Percentiles rank a stretch among this genome's conserved stretches.
Conservation (phyloP, 768 basidiomycete species). For the Tricholoma sp. region DNA sequence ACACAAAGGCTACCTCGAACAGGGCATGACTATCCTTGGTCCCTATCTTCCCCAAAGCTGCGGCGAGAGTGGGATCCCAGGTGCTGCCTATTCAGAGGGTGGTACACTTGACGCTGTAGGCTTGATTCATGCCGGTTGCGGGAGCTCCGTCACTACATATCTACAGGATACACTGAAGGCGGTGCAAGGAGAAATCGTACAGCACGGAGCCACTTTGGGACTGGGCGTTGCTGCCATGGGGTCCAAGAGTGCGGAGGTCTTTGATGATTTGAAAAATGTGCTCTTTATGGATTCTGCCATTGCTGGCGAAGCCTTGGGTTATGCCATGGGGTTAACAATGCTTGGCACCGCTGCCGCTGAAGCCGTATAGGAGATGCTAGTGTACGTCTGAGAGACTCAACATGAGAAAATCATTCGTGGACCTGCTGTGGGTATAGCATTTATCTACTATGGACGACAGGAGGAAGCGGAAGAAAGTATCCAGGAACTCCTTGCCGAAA, state of each 20-base stretch:
- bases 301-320: slow-evolving; percentile 93
- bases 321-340: slow-evolving; percentile 98
- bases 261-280: slow-evolving; percentile 85
- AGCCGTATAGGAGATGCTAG: slow-evolving; percentile 89
- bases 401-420: slow-evolving; percentile 99
- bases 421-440: slow-evolving; percentile 86
- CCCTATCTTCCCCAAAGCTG: slow-evolving; percentile 86
- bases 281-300: slow-evolving; percentile 94
- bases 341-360: slow-evolving; percentile 83
- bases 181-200: slow-evolving; percentile 80
- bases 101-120: slow-evolving; percentile 93
- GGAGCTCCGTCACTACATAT: slow-evolving; percentile 70
- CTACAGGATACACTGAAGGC: slow-evolving; percentile 75
- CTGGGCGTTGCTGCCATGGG: slow-evolving; percentile 97
- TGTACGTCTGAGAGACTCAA: slow-evolving; percentile 94
- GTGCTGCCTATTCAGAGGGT: slow-evolving; percentile 89
- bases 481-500: slow-evolving; percentile 73
- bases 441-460: slow-evolving; percentile 89
- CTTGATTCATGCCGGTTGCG: slow-evolving; percentile 89
- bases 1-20: slow-evolving; percentile 93
- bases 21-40: slow-evolving; percentile 87
- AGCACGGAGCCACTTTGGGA: slow-evolving; percentile 95
- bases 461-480: slow-evolving; percentile 89
- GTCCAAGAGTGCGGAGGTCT: slow-evolving; percentile 81
- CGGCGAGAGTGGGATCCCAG: slow-evolving; percentile 70